Evolutionary conservation across 2,329 filamentous ascomycete species (phyloP).

Genomic region (Hypocrella siamensis): DNA sequence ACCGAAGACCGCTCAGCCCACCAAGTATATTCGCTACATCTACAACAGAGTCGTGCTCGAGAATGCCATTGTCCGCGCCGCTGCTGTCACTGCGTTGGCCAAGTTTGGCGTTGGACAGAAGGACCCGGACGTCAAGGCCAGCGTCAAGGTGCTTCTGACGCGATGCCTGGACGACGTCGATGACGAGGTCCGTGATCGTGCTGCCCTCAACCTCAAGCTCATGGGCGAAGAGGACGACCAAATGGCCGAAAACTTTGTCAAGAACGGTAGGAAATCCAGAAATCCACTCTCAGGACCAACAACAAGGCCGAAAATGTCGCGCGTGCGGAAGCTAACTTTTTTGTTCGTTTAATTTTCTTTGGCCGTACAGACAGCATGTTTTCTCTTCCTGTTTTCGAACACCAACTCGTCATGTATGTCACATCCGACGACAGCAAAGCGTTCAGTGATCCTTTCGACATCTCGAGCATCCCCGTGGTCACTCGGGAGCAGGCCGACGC

Average conservation of each 20-base stretch:
- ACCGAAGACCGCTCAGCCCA: constrained; percentile 86
- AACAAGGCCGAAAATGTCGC: no score
- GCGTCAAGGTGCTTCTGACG: constrained; percentile 80
- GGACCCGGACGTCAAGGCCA: constrained; percentile 91
- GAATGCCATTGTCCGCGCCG: constrained; percentile 88
- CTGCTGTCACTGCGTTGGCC: constrained; percentile 85
- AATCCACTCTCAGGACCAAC: no score
- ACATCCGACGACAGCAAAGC: constrained; percentile 78
- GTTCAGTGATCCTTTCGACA: constrained; percentile 77
- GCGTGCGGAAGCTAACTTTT: background rate
- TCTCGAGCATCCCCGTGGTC: constrained; percentile 80
- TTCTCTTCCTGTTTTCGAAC: constrained; percentile 85
- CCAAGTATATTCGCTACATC: constrained; percentile 98
- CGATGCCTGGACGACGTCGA: constrained; percentile 93
- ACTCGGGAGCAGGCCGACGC: constrained; percentile 92
- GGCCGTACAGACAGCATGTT: constrained; percentile 91
- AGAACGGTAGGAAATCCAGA: constrained; percentile 52
- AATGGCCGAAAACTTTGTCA: constrained; percentile 73
- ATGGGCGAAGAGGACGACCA: constrained; percentile 91
- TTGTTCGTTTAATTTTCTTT: constrained; percentile 4
- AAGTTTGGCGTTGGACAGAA: constrained; percentile 97
- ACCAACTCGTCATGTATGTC: constrained; percentile 95
- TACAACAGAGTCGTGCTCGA: constrained; percentile 97
- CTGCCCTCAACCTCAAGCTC: constrained; percentile 77
- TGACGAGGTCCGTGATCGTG: constrained; percentile 92